Evolutionary conservation across 129 eudicot species (phyloP).

Genomic region (Pittosporum tobira): DNA sequence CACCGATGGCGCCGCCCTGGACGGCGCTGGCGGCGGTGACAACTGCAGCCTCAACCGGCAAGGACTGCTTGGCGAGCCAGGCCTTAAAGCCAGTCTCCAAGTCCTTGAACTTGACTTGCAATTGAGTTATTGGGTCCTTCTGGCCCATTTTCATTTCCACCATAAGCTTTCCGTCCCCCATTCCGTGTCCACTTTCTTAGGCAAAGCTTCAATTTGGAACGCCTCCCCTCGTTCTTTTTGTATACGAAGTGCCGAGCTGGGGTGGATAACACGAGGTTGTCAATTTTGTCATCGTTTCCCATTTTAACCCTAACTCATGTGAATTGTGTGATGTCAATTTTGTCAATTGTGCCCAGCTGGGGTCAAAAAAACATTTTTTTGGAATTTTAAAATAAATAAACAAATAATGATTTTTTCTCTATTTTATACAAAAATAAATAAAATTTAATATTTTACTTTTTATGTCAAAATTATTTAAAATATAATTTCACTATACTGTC

Average conservation of each 20-base stretch:
- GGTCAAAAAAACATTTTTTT: too few species aligned
- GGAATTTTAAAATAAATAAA: too few species aligned
- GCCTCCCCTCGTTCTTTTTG: background rate
- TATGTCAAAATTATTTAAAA: too few species aligned
- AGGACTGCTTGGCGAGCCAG: conserved; percentile 62
- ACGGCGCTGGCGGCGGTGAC: conserved; percentile 57
- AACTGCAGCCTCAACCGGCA: conserved; percentile 69
- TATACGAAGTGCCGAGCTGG: background rate
- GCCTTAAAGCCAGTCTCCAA: conserved; percentile 45
- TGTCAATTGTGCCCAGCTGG: too few species aligned
- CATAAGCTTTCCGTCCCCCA: conserved; percentile 39
- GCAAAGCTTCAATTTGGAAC: background rate
- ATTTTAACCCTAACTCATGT: conserved; percentile 2
- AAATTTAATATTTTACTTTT: too few species aligned
- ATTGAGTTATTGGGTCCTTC: conserved; percentile 41
- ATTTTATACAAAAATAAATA: too few species aligned
- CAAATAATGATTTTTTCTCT: too few species aligned
- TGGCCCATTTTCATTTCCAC: too few species aligned
- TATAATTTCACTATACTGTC: too few species aligned
- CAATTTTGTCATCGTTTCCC: background rate
- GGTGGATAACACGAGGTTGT: conserved; percentile 2
- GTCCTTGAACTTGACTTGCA: conserved; percentile 60
- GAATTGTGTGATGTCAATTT: too few species aligned
- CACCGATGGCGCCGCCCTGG: conserved; percentile 82
- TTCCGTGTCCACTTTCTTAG: conserved; percentile 3